These are phyloP conservation scores for Allomyces javanicus DNA, from an alignment of 192 early-diverging fungal genomes.

Conservation along the genomic window DNA sequence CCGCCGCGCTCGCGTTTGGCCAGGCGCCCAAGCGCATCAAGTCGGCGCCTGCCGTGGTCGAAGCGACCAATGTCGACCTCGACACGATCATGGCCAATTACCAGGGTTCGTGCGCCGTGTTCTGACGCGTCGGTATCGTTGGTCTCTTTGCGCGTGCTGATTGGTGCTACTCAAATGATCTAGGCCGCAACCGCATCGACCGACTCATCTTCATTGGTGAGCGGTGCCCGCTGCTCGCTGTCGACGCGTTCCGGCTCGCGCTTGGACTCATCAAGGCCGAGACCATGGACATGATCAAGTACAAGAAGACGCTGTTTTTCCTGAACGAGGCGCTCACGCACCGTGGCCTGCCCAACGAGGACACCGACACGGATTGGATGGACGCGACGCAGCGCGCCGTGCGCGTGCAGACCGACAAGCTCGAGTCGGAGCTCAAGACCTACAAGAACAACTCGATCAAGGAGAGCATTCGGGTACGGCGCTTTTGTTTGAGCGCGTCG, in stretches of 20 bases:
- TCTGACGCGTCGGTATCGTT: too few relatives aligned
- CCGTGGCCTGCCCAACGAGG: not conserved
- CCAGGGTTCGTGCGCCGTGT: too few relatives aligned
- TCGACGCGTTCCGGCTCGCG: not conserved
- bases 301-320: not conserved
- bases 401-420: conserved; percentile 28
- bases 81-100: too few relatives aligned
- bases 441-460: conserved; percentile 62
- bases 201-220: not conserved
- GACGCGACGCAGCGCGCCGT: conserved; percentile 24
- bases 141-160: too few relatives aligned
- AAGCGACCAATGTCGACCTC: too few relatives aligned
- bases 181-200: not conserved
- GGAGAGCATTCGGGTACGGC: conserved; percentile 59
- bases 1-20: too few relatives aligned
- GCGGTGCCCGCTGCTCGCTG: not conserved
- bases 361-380: conserved; percentile 20
- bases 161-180: not conserved
- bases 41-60: too few relatives aligned
- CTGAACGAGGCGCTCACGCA: not conserved
- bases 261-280: not conserved
- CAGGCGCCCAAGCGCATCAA: too few relatives aligned
- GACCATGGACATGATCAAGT: not conserved
- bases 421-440: conserved; percentile 58
- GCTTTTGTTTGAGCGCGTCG: not conserved